Evolutionary conservation across 2,329 filamentous ascomycete genomes (phyloP).

Genomic region (Bipolaris victoriae): DNA sequence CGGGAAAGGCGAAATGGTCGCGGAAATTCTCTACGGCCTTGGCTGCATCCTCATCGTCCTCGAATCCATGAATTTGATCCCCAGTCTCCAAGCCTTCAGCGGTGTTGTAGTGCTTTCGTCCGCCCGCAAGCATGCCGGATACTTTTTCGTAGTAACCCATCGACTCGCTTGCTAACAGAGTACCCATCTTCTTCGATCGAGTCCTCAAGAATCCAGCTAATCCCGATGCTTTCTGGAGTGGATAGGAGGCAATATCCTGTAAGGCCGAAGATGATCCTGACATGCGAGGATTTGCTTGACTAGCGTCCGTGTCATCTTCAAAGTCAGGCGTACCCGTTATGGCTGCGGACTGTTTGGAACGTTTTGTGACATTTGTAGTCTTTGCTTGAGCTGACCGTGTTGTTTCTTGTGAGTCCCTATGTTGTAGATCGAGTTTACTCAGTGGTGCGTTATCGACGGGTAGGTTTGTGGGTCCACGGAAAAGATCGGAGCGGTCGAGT

Average conservation of each 20-base stretch:
- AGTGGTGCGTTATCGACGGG: slow-evolving; percentile 26
- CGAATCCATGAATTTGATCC: slow-evolving; percentile 64
- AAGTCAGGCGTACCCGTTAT: slow-evolving; percentile 24
- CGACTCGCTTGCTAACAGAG: slow-evolving; percentile 82
- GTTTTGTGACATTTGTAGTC: slow-evolving; percentile 20
- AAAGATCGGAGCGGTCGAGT: slow-evolving; percentile 83
- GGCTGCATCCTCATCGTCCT: slow-evolving; percentile 61
- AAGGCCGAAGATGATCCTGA: slow-evolving; percentile 59
- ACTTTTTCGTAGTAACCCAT: slow-evolving; percentile 98
- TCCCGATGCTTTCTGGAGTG: slow-evolving; percentile 80
- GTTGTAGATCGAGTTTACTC: slow-evolving; percentile 30
- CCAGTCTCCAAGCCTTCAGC: slow-evolving; percentile 68
- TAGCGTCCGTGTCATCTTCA: slow-evolving; percentile 39
- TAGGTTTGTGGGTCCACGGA: slow-evolving; percentile 74
- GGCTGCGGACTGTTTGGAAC: slow-evolving; percentile 16
- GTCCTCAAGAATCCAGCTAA: slow-evolving; percentile 83
- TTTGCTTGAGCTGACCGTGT: slow-evolving; percentile 38
- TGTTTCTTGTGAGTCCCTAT: slow-evolving; percentile 47
- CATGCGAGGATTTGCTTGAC: slow-evolving; percentile 32
- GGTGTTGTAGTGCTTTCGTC: slow-evolving; percentile 85
- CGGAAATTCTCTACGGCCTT: slow-evolving; percentile 74
- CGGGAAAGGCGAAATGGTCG: slow-evolving; percentile 86
- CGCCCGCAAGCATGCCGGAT: slow-evolving; percentile 94
- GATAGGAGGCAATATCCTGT: slow-evolving; percentile 72
- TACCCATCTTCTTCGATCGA: slow-evolving; percentile 81